Evolutionary conservation across 345 rosid species (phyloP).

Genomic region (Brassica cretica): DNA sequence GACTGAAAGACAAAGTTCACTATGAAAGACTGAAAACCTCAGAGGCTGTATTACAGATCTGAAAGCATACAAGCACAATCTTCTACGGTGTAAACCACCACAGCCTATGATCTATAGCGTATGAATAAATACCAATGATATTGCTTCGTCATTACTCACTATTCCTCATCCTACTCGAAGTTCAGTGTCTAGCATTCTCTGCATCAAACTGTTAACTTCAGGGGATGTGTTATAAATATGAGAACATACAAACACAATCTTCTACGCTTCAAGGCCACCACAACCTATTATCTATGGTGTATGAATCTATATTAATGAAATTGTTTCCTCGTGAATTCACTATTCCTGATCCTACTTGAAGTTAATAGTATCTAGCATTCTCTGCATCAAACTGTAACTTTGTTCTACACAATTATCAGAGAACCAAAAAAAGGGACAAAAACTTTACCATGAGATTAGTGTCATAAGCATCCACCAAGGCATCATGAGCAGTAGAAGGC

Average conservation of each 20-base stretch:
- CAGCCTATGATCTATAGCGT: not conserved
- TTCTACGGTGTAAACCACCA: conserved; percentile 6
- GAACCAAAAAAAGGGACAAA: not conserved
- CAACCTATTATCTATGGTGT: not conserved
- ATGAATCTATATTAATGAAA: not conserved
- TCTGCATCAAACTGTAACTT: not conserved
- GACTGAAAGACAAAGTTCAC: not conserved
- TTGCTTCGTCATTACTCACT: not conserved
- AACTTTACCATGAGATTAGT: conserved; percentile 59
- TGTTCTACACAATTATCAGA: not conserved
- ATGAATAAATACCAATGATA: not conserved
- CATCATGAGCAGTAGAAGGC: conserved; percentile 67
- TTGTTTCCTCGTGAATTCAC: not conserved
- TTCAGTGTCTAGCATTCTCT: not conserved
- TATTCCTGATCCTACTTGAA: no score
- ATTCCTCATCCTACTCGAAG: not conserved
- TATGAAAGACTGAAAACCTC: not conserved
- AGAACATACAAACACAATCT: not conserved
- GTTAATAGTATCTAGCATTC: no score
- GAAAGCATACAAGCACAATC: not conserved
- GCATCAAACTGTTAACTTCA: not conserved
- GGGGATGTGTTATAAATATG: not conserved
- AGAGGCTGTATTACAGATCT: not conserved
- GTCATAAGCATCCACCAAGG: conserved; percentile 56
- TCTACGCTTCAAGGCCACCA: conserved; percentile 9